Conservation (phyloP, 768 basidiomycete genomes). For the Boletus reticulatus region DNA sequence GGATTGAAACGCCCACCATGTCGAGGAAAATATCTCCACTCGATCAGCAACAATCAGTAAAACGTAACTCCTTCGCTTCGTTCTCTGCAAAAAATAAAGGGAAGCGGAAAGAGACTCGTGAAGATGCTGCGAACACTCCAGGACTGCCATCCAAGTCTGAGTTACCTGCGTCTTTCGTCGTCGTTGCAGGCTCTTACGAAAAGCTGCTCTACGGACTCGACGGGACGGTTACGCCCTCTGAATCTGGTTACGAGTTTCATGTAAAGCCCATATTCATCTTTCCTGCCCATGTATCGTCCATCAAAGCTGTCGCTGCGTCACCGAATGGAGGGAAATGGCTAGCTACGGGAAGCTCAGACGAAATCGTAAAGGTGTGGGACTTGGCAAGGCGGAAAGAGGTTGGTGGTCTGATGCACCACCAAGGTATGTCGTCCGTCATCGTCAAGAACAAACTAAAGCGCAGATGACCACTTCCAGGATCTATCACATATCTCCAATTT, state of each 20-base stretch:
- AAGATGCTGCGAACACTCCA: not conserved
- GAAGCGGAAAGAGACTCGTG: constrained; percentile 16
- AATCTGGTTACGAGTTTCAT: constrained; percentile 33
- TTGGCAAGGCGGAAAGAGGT: constrained; percentile 87
- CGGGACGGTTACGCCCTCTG: constrained; percentile 46
- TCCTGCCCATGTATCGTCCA: constrained; percentile 92
- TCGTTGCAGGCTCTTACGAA: constrained; percentile 94
- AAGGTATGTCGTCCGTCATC: constrained; percentile 53
- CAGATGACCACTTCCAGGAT: constrained; percentile 50
- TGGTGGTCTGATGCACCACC: constrained; percentile 91
- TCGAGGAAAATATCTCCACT: not conserved
- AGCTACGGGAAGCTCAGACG: constrained; percentile 93
- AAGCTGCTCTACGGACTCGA: constrained; percentile 91
- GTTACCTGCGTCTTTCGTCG: constrained; percentile 68
- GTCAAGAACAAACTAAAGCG: not conserved
- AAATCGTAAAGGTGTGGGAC: constrained; percentile 97
- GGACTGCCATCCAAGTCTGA: constrained; percentile 6
- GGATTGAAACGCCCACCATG: constrained; percentile 15
- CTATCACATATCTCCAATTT: constrained; percentile 85
- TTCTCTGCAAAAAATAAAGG: constrained; percentile 31
- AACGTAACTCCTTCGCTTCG: constrained; percentile 1
- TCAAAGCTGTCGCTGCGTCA: constrained; percentile 87
- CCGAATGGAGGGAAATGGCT: constrained; percentile 94
- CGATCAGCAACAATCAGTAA: not conserved
- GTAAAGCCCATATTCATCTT: constrained; percentile 91